Evolutionary conservation across 2,329 filamentous ascomycete genomes (phyloP).

Genomic region (Elsinoe perseae): DNA sequence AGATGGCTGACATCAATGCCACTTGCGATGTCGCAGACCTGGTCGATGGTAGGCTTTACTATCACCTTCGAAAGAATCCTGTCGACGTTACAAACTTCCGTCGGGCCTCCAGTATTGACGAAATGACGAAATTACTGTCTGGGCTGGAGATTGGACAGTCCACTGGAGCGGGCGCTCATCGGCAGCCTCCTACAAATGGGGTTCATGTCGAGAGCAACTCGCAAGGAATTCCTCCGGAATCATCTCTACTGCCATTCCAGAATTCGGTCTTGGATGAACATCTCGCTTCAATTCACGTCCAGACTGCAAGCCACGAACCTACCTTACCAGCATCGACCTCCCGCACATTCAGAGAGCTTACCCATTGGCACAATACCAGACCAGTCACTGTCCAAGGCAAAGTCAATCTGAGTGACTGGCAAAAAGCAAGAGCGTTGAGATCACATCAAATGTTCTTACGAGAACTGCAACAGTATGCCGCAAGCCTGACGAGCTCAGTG

Average conservation of each 20-base stretch:
- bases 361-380: constrained; percentile 56
- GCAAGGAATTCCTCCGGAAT: constrained; percentile 9
- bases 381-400: constrained; percentile 38
- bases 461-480: constrained; percentile 61
- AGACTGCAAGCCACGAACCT: constrained; percentile 27
- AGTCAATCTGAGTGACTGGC: constrained; percentile 26
- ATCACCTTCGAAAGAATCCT: constrained; percentile 19
- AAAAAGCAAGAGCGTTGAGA: constrained; percentile 36
- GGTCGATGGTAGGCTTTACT: constrained; percentile 48
- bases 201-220: too few species aligned
- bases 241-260: constrained; percentile 33
- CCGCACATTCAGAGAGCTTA: constrained; percentile 41
- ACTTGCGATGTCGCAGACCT: constrained; percentile 47
- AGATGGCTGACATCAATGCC: constrained; percentile 21
- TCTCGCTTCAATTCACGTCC: constrained; percentile 37
- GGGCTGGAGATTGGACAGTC: too few species aligned
- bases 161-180: too few species aligned
- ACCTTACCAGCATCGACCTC: constrained; percentile 27
- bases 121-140: too few species aligned
- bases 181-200: too few species aligned
- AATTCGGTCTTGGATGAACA: constrained; percentile 43
- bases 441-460: constrained; percentile 59
- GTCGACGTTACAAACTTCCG: neutral
- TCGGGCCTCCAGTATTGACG: too few species aligned
- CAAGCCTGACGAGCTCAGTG: constrained; percentile 57